Base-by-base conservation (phyloP, 345 rosid genomes). In the Bruguiera sexangula region DNA sequence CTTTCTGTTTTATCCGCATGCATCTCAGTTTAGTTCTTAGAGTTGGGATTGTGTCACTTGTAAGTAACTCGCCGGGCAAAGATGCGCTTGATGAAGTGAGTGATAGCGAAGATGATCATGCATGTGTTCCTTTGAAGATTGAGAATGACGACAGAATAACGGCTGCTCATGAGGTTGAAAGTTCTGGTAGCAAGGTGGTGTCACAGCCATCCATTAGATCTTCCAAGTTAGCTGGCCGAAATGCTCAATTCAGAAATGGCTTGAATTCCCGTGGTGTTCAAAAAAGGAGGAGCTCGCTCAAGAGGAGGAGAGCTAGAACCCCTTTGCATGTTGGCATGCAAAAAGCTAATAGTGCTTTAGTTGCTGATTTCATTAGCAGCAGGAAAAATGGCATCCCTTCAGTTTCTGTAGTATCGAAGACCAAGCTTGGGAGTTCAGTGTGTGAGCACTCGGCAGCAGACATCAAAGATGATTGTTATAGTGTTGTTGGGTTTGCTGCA, bases 241-340 rank as follows among this genome's bases (percentile, higher is more conserved):
- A 71, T 69, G 62, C 51, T 58, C 93, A 79, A 52, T 68, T 74
- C 73, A 87, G 84, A 75, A 69, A 72, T 81, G 76, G 77, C 48
- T 24, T 82, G 63, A 86, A 80, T 74, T 83, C 88, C 58, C 86
- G 89, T 20, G 79, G 91, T 67, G 75, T 90, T 61, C 94, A 77
- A 65, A 92, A 85, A 85, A 82, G 90, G 70, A 84, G 97, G 78
- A 96, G 96, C 65, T 85, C 95, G 0, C 62, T 85, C 30, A 86
- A 86, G 84, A 77, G 85, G 76, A 88, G 80, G 80, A 84, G 88
- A 81, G 82, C 85, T 26, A 85, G 90, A 69, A 87, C 82, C 79
- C 79, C 82, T 71, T 72, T 83, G 3, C 60, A 76, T 26, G 63
- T 63, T 32, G 77, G 85, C 55, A 26, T 66, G 34, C 88, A 86